Conservation (phyloP, 208 protist species). For the Leishmania braziliensis region DNA sequence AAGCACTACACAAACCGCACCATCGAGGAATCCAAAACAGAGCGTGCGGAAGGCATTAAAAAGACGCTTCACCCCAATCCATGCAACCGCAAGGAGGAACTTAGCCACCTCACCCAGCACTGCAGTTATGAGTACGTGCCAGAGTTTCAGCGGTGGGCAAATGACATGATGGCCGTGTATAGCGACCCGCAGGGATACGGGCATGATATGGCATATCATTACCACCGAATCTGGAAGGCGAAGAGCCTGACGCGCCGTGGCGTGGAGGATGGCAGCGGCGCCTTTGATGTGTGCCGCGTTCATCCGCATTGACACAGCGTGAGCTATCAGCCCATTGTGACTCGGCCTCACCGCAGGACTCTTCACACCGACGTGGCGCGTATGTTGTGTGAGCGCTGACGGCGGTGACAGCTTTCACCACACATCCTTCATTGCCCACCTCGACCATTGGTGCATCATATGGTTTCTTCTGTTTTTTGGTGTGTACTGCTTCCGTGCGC, state of each 20-base stretch:
- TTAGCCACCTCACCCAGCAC: constrained; percentile 85
- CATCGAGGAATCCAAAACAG: constrained; percentile 72
- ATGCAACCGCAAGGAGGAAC: constrained; percentile 81
- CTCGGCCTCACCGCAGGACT: background rate
- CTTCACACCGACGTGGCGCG: no score
- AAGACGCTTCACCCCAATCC: constrained; percentile 75
- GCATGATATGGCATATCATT: constrained; percentile 92
- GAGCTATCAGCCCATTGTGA: background rate
- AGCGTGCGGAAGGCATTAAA: constrained; percentile 49
- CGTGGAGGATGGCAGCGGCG: constrained; percentile 83
- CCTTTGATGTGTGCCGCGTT: constrained; percentile 72
- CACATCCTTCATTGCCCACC: background rate
- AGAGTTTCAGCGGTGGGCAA: constrained; percentile 92
- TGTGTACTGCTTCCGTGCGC: background rate
- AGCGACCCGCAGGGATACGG: constrained; percentile 84
- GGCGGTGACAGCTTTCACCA: background rate
- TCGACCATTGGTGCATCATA: background rate
- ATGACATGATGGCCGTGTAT: constrained; percentile 92
- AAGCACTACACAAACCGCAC: constrained; percentile 88
- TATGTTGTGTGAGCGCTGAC: background rate
- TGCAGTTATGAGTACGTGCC: constrained; percentile 91
- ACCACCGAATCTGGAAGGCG: constrained; percentile 91
- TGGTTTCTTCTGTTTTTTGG: background rate
- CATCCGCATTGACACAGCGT: constrained; percentile 34
- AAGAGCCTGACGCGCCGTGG: constrained; percentile 77